These are phyloP conservation scores for Wickerhamiella slavikovae DNA, from an alignment of 805 yeast species.

Conservation along the genomic window DNA sequence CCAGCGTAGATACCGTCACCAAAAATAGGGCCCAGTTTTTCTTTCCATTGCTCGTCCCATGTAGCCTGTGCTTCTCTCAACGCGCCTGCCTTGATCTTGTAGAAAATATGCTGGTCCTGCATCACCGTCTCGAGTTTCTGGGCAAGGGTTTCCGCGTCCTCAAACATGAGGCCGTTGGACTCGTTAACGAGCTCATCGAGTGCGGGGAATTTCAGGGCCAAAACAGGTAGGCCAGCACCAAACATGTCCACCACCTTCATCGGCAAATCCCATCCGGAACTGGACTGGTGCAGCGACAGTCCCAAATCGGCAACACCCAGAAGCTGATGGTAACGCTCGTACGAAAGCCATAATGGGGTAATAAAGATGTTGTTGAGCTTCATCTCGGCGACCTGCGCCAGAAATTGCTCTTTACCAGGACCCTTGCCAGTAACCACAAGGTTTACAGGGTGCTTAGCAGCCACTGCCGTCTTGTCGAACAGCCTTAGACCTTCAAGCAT, in stretches of 20 bases:
- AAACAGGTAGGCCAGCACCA: conserved; percentile 88
- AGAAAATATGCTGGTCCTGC: conserved; percentile 15
- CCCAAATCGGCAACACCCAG: conserved; percentile 70
- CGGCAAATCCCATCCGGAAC: conserved; percentile 86
- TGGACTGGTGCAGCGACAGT: conserved; percentile 72
- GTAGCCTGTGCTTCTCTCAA: conserved; percentile 39
- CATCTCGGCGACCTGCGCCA: conserved; percentile 25
- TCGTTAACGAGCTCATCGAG: conserved; percentile 56
- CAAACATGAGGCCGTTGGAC: conserved; percentile 46
- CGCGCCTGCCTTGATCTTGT: conserved; percentile 45
- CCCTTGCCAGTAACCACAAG: conserved; percentile 96
- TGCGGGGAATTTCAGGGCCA: conserved; percentile 59
- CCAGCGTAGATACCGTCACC: conserved; percentile 17
- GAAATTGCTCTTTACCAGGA: conserved; percentile 42
- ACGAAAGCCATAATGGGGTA: conserved; percentile 52
- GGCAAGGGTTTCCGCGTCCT: conserved; percentile 24
- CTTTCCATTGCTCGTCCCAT: conserved; percentile 66
- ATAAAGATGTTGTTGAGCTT: conserved; percentile 31
- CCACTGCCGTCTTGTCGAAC: conserved; percentile 25
- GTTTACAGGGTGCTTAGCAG: conserved; percentile 27
- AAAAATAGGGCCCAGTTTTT: conserved; percentile 24
- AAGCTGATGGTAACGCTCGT: conserved; percentile 60
- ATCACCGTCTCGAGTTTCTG: conserved; percentile 21
- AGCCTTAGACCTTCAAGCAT: conserved; percentile 45
- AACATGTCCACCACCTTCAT: conserved; percentile 94